A percentile compares a stretch with the other conserved stretches of the same genome.
These are phyloP conservation scores for Fusarium albidum DNA, from an alignment of 2,329 filamentous ascomycete genomes.

Conservation along the genomic window DNA sequence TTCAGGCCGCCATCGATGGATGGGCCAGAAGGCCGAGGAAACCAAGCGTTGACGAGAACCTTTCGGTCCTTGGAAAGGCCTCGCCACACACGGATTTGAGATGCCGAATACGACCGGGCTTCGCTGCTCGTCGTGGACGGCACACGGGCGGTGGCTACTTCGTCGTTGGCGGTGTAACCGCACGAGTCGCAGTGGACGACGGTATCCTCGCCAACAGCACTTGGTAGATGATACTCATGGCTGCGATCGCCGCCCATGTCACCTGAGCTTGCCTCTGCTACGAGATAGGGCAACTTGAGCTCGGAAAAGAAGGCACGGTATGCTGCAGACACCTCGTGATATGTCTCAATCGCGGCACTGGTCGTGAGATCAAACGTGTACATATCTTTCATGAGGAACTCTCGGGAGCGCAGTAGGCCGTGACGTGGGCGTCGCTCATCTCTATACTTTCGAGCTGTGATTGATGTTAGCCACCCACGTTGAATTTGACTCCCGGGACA, in stretches of 20 bases:
- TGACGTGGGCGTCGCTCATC: conserved; percentile 91
- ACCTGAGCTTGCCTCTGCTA: conserved; percentile 92
- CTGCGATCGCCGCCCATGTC: conserved; percentile 93
- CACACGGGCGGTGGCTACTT: conserved; percentile 67
- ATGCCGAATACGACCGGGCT: not conserved
- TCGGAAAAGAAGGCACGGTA: conserved; percentile 84
- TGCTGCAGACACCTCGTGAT: conserved; percentile 74
- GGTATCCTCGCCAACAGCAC: conserved; percentile 82
- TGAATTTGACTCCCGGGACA: not conserved
- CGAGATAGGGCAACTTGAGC: conserved; percentile 81
- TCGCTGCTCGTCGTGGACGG: not conserved
- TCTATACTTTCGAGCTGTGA: conserved; percentile 84
- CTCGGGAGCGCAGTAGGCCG: conserved; percentile 84
- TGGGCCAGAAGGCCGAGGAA: conserved; percentile 51
- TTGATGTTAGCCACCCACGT: conserved; percentile 24
- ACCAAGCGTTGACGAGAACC: conserved; percentile 76
- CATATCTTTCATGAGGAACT: conserved; percentile 98
- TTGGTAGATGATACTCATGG: conserved; percentile 92
- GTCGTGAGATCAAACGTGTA: conserved; percentile 87
- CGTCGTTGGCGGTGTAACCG: conserved; percentile 83
- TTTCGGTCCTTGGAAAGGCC: conserved; percentile 73
- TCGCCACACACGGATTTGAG: conserved; percentile 59
- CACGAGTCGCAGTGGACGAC: conserved; percentile 80
- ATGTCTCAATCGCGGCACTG: conserved; percentile 79
- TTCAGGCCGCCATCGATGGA: conserved; percentile 51